Conservation (phyloP, 495 filamentous ascomycete genomes). For the Aspergillus indologenus region DNA sequence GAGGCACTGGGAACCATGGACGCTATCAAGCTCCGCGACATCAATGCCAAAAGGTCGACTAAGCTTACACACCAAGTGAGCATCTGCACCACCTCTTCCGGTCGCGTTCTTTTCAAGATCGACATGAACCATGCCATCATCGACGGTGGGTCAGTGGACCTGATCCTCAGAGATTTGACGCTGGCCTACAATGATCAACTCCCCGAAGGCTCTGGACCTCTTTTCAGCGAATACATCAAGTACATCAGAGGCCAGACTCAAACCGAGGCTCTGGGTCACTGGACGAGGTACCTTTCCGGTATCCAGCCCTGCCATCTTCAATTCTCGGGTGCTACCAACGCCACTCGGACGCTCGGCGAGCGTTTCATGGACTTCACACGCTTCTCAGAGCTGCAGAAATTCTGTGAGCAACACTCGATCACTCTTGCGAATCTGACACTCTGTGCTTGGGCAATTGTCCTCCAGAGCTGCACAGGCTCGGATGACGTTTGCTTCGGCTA, state of each 20-base stretch:
- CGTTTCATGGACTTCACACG: slow-evolving; percentile 29
- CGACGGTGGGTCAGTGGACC: slow-evolving; percentile 41
- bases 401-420: slow-evolving; percentile 46
- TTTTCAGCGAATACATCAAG: slow-evolving; percentile 56
- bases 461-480: slow-evolving; percentile 48
- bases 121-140: slow-evolving; percentile 59
- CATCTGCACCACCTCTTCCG: slow-evolving; percentile 38
- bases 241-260: slow-evolving; percentile 39
- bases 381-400: slow-evolving; percentile 39
- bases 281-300: slow-evolving; percentile 23
- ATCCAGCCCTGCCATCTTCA: slow-evolving; percentile 29
- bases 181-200: slow-evolving; percentile 44
- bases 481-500: slow-evolving; percentile 61
- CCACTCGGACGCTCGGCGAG: slow-evolving; percentile 11
- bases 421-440: slow-evolving; percentile 53
- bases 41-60: slow-evolving; percentile 32
- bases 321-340: slow-evolving; percentile 7
- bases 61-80: slow-evolving; percentile 49
- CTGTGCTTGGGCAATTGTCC: slow-evolving; percentile 55
- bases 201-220: slow-evolving; percentile 39
- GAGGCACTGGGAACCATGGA: slow-evolving; percentile 34
- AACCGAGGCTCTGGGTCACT: slow-evolving; percentile 37
- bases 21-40: slow-evolving; percentile 33
- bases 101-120: slow-evolving; percentile 44
- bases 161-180: slow-evolving; percentile 42